Conservation (phyloP, 176 grass and related monocot species). For the Leersia perrieri region DNA sequence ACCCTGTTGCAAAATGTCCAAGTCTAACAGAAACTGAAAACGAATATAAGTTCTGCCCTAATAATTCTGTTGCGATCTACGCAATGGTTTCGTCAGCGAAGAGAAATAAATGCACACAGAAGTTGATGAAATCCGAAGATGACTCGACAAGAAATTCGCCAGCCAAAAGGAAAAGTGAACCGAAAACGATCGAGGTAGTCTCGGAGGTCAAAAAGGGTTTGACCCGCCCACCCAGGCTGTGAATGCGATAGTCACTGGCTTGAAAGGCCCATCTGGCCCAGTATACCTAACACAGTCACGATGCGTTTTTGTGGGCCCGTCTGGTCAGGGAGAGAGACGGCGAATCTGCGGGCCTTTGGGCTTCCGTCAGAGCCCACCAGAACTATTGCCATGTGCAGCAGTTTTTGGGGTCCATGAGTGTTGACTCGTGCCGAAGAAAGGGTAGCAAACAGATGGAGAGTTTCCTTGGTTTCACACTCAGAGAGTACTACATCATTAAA, state of each 20-base stretch:
- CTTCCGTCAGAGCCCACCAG: slow-evolving; percentile 35
- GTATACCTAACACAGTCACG: slow-evolving; percentile 35
- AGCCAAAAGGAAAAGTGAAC: not conserved
- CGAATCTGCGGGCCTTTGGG: slow-evolving; percentile 23
- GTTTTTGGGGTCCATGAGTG: slow-evolving; percentile 20
- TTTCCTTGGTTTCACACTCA: slow-evolving; percentile 24
- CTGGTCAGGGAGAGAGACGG: not conserved
- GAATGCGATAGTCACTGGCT: slow-evolving; percentile 38
- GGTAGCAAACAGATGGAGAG: not conserved
- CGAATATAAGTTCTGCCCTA: not conserved
- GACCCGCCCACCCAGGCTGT: slow-evolving; percentile 45
- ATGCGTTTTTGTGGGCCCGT: not conserved
- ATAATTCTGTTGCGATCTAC: not conserved
- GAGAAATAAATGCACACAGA: not conserved
- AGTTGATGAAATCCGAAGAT: not conserved
- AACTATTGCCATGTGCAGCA: not conserved
- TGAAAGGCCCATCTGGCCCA: slow-evolving; percentile 37
- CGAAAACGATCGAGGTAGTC: not conserved
- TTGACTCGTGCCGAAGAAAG: not conserved
- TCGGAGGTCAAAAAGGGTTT: slow-evolving; percentile 24
- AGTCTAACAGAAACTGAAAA: not conserved
- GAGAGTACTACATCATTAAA: not conserved
- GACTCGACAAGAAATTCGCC: not conserved
- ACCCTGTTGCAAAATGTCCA: not conserved
- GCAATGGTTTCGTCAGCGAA: slow-evolving; percentile 19